Conservation (phyloP, 768 basidiomycete species). For the Suillus discolor region DNA sequence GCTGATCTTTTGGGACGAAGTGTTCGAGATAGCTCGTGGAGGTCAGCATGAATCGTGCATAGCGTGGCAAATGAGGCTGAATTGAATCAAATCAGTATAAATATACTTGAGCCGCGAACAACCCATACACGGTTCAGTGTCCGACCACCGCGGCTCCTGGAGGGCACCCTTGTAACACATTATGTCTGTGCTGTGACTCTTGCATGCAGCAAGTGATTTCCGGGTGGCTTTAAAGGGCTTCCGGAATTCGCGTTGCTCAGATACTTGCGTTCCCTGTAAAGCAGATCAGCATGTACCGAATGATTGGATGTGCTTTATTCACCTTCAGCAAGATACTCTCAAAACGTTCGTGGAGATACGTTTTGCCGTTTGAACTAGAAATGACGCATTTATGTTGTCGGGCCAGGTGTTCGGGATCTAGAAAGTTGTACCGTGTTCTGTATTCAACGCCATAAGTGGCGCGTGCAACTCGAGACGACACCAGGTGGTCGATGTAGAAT, state of each 20-base stretch:
- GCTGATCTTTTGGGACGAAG: slow-evolving; percentile 2
- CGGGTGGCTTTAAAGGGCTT: neutral
- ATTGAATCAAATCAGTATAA: neutral
- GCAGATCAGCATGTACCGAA: slow-evolving; percentile 11
- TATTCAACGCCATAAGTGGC: slow-evolving; percentile 40
- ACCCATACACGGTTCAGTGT: slow-evolving; percentile 9
- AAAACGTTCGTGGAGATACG: slow-evolving; percentile 36
- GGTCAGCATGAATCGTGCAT: slow-evolving; percentile 12
- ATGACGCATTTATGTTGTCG: slow-evolving; percentile 28
- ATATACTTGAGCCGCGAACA: neutral
- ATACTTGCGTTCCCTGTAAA: slow-evolving; percentile 24
- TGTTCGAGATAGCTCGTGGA: neutral
- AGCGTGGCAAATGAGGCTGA: slow-evolving; percentile 12
- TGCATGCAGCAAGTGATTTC: neutral
- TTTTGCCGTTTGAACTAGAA: slow-evolving; percentile 32
- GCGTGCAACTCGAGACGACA: slow-evolving; percentile 44
- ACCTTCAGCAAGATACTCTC: slow-evolving; percentile 42
- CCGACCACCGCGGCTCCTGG: slow-evolving; percentile 10
- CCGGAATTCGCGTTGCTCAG: slow-evolving; percentile 15
- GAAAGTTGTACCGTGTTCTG: slow-evolving; percentile 29
- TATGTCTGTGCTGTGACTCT: neutral
- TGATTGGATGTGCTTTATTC: neutral
- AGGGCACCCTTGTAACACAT: slow-evolving; percentile 13
- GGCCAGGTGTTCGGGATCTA: slow-evolving; percentile 37
- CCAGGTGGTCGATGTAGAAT: slow-evolving; percentile 45